Evolutionary conservation across 768 basidiomycete genomes (phyloP), one percentile per base, ranked within the genome.

Genomic region (Favolaschia claudopus): DNA sequence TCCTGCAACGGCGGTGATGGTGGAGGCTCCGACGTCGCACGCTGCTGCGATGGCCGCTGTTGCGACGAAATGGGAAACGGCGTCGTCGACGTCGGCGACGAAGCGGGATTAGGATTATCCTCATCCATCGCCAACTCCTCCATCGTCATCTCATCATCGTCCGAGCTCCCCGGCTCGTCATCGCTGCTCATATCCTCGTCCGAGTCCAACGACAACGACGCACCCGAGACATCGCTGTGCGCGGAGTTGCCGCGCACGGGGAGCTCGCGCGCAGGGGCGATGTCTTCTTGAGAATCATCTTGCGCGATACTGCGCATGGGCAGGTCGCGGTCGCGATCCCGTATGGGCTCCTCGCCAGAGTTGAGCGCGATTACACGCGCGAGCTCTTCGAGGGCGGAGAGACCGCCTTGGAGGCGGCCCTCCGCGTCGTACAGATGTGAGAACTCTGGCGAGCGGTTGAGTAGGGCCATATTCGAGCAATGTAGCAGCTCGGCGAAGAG

Each of bases 401-500:
- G 75, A 6, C 96, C 96, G n/a, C 95, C 95, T 64, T 89, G 87
- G 38, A 99, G 76, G 25, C 92, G 86, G 19, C 96, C 96, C 49
- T 93, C 86, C 1, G 80, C 77, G 68, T 93, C 93, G 72, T 94
- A 95, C n/a, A 88, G 77, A 22, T 85, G 81, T 42, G 85, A 83
- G 53, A 82, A 87, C 43, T 89, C 87, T 0, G 84, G 70, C 1
- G 85, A 75, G 10, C 97, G 92, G 71, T 99, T 99, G 25, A 99
- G 81, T 22, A 99, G 84, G 6, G 92, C 89, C 96, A 99, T 99
- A 69, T 97, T 99, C 17, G 97, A 99, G 72, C 95, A 97, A 70
- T 99, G 97, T 24, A 99, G 78, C 6, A 99, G 86, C 71, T 99
- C 97, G 19, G 96, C 97, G 67, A 96, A 95, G 13, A 99, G 81